A percentile compares a stretch with the other conserved stretches of the same genome.
phyloP scores from a whole-genome alignment of 768 basidiomycete genomes.

The Lyophyllum shimeji region DNA sequence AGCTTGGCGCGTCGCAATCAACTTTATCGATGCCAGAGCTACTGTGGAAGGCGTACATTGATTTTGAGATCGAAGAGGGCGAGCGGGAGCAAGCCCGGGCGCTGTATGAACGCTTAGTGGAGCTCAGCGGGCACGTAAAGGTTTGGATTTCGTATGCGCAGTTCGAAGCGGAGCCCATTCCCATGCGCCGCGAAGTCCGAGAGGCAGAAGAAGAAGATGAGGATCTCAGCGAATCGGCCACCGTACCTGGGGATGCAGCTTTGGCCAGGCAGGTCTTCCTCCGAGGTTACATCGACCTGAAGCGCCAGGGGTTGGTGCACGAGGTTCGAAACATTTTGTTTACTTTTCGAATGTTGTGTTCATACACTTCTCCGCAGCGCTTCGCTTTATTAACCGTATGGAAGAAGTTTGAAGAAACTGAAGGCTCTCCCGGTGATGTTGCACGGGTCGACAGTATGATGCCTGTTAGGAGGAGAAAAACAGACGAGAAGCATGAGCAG shows the following conservation, averaged over 20 bases:
- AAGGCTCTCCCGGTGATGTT: conserved; percentile 72
- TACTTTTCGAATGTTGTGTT: conserved; percentile 1
- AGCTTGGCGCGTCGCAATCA: conserved; percentile 81
- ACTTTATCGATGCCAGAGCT: conserved; percentile 94
- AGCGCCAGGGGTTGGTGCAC: conserved; percentile 75
- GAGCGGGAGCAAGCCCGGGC: conserved; percentile 83
- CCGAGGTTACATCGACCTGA: conserved; percentile 85
- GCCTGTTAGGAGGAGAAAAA: conserved; percentile 83
- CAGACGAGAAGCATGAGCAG: conserved; percentile 82
- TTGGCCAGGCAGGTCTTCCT: conserved; percentile 81
- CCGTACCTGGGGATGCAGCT: conserved; percentile 68
- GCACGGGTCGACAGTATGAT: conserved; percentile 90
- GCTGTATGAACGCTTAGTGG: conserved; percentile 87
- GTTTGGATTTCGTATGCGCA: conserved; percentile 96
- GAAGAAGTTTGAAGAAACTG: conserved; percentile 87
- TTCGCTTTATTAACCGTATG: conserved; percentile 90
- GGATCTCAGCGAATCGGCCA: conserved; percentile 57
- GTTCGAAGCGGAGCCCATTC: conserved; percentile 83
- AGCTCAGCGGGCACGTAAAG: conserved; percentile 90
- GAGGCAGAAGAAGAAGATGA: conserved; percentile 73
- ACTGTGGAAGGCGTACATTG: conserved; percentile 93
- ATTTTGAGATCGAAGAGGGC: conserved; percentile 94
- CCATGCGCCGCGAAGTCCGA: conserved; percentile 57
- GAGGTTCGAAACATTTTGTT: conserved; percentile 55
- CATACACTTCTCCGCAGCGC: conserved; percentile 51